A percentile compares a stretch with the other conserved stretches of the same genome.
These are phyloP conservation scores for Annona cherimola DNA, from an alignment of 164 flowering plant species.

Conservation along the genomic window DNA sequence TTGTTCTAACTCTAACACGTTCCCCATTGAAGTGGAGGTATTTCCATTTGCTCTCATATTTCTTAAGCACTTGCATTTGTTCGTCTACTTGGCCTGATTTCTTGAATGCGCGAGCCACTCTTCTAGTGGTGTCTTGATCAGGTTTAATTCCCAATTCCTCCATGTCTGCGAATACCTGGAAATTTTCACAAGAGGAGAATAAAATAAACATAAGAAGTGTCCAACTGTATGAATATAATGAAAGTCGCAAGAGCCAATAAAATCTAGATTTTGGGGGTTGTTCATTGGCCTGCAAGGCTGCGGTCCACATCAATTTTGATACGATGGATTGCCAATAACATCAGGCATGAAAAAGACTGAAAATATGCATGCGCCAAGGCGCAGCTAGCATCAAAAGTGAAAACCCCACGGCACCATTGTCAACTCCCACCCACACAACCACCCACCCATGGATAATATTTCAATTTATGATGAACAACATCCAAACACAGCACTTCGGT, in stretches of 20 bases:
- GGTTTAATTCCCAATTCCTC: constrained; percentile 92
- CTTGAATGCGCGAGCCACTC: constrained; percentile 59
- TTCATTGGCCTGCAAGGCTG: no score
- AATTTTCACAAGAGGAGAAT: background rate
- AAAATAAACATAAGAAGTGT: background rate
- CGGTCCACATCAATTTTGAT: no score
- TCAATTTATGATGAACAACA: no score
- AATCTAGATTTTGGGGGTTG: background rate
- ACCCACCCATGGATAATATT: no score
- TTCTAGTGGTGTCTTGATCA: constrained; percentile 71
- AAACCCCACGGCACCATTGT: no score
- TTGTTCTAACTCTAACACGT: constrained; percentile 53
- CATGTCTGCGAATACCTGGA: constrained; percentile 95
- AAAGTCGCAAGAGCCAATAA: background rate
- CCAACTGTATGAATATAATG: background rate
- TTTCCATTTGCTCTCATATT: constrained; percentile 65
- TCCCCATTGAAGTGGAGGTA: constrained; percentile 85
- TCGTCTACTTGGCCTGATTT: constrained; percentile 63
- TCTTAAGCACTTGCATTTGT: constrained; percentile 44
- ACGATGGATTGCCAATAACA: no score
- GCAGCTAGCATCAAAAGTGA: no score
- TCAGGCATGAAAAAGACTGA: no score
- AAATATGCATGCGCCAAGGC: no score
- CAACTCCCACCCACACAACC: no score
- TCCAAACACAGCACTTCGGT: no score